A percentile compares a stretch with the other conserved stretches of the same genome.
These are phyloP conservation scores for Coccomyxa sp. DNA, from an alignment of 139 green algal genomes.

Conservation along the genomic window DNA sequence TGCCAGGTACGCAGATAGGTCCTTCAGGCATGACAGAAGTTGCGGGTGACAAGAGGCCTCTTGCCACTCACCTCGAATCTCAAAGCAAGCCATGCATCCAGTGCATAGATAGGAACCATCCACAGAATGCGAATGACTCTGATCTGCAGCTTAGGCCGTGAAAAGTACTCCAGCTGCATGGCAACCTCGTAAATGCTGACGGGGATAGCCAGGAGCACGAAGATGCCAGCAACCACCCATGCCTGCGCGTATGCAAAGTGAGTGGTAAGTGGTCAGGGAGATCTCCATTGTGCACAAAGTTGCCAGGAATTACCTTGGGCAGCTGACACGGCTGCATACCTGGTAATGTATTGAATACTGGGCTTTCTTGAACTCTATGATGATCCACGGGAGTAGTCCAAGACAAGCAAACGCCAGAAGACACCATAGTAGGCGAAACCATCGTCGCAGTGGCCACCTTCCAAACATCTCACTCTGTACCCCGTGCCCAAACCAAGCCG, in stretches of 20 bases:
- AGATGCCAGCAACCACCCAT: slow-evolving; percentile 90
- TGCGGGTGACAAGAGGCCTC: neutral
- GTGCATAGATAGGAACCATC: slow-evolving; percentile 90
- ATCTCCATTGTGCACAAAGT: neutral
- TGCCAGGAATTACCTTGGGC: neutral
- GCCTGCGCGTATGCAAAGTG: slow-evolving; percentile 38
- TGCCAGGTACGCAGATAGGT: neutral
- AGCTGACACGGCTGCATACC: slow-evolving; percentile 1
- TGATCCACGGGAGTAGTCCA: slow-evolving; percentile 61
- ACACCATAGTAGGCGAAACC: slow-evolving; percentile 22
- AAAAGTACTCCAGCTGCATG: slow-evolving; percentile 94
- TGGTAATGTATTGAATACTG: slow-evolving; percentile 57
- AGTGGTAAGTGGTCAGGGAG: neutral
- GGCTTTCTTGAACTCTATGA: slow-evolving; percentile 71
- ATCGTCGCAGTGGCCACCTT: slow-evolving; percentile 15
- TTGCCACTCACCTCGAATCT: neutral
- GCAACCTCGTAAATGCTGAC: slow-evolving; percentile 90
- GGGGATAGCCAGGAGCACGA: slow-evolving; percentile 84
- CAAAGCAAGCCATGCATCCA: slow-evolving; percentile 70
- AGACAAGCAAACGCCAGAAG: slow-evolving; percentile 39
- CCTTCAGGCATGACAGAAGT: neutral
- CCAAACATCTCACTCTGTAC: too few relatives aligned
- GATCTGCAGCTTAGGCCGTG: slow-evolving; percentile 78
- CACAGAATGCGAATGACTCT: slow-evolving; percentile 88
- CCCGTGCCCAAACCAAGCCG: too few relatives aligned